Evolutionary conservation across 2,329 filamentous ascomycete species (phyloP).

Genomic region (Zasmidium angulare): DNA sequence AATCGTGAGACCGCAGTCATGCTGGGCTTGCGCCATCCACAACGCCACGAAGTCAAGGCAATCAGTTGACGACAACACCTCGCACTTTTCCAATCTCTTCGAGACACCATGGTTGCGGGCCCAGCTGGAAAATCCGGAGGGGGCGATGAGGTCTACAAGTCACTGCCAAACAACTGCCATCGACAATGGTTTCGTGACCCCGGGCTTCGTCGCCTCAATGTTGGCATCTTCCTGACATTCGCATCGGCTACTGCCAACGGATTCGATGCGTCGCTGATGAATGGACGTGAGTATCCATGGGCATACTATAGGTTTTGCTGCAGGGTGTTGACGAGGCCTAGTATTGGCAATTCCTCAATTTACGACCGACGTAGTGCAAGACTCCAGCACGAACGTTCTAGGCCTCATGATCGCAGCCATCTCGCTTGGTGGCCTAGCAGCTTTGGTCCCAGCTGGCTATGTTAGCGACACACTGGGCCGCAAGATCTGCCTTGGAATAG

Average conservation of each 20-base stretch:
- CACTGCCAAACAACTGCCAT: conserved; percentile 17
- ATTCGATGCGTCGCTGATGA: conserved; percentile 30
- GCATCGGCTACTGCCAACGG: conserved; percentile 9
- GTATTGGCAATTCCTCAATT: conserved; percentile 18
- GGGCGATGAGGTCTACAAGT: conserved; percentile 19
- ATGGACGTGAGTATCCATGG: conserved; percentile 15
- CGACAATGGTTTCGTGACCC: conserved; percentile 17
- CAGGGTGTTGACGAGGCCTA: not conserved
- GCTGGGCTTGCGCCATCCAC: not conserved
- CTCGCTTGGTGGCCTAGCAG: conserved; percentile 22
- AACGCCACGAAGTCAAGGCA: not conserved
- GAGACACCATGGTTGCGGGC: not conserved
- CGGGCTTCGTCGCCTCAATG: conserved; percentile 12
- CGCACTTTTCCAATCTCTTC: not conserved
- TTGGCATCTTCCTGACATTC: conserved; percentile 13
- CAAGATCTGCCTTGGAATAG: conserved; percentile 32
- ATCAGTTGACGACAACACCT: not conserved
- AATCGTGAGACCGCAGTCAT: not conserved
- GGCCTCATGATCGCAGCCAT: conserved; percentile 26
- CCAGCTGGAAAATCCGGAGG: conserved; percentile 6
- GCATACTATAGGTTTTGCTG: conserved; percentile 5
- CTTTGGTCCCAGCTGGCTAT: conserved; percentile 21
- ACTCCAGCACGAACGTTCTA: conserved; percentile 13
- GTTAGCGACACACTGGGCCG: conserved; percentile 25
- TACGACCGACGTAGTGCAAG: conserved; percentile 6